phyloP scores from a whole-genome alignment of 306 rosid genomes.

The Malus fusca region DNA sequence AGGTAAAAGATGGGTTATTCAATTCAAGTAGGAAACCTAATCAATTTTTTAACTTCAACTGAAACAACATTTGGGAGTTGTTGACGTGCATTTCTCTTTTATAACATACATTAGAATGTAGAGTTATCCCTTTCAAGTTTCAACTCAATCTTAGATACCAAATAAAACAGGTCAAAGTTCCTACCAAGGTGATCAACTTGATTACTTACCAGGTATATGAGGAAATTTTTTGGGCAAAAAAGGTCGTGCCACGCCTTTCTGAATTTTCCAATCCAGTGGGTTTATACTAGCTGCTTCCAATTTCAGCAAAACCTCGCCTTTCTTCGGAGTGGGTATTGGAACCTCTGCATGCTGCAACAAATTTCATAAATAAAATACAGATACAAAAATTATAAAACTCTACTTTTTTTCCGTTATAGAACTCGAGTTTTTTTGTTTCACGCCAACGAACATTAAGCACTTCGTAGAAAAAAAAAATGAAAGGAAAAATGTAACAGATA shows the following conservation, averaged over 20 bases:
- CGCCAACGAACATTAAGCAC: no score
- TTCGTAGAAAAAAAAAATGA: not conserved
- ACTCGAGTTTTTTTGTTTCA: not conserved
- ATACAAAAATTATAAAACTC: not conserved
- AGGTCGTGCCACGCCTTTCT: conserved; percentile 55
- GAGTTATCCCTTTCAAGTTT: no score
- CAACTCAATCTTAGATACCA: no score
- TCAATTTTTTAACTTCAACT: no score
- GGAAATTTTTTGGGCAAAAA: conserved; percentile 61
- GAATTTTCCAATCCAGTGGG: conserved; percentile 76
- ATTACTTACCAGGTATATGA: conserved; percentile 48
- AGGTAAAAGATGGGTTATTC: no score
- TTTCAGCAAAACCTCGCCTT: conserved; percentile 59
- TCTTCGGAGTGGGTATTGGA: conserved; percentile 49
- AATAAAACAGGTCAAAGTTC: no score
- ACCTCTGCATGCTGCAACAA: conserved; percentile 54
- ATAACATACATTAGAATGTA: no score
- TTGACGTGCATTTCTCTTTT: no score
- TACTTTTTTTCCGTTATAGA: no score
- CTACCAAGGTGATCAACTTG: not conserved
- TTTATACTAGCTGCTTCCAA: conserved; percentile 67
- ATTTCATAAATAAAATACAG: not conserved
- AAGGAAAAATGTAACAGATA: not conserved
- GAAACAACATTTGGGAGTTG: no score
- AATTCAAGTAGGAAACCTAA: no score